Base-by-base conservation (phyloP, 169 alveolate species). In the Neospora caninum region DNA sequence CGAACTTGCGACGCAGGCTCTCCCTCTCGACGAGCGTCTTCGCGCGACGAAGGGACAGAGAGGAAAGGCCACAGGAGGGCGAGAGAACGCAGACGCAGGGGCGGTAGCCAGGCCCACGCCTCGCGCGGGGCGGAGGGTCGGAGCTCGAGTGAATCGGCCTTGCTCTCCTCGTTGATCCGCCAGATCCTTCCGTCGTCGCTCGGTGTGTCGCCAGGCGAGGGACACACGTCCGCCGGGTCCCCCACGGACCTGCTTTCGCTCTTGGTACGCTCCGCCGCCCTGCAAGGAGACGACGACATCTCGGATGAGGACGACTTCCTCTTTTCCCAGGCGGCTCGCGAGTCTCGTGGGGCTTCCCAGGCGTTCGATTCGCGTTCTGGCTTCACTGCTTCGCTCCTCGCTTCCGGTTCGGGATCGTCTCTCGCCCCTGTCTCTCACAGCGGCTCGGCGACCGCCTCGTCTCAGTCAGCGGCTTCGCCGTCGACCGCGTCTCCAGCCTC, bases 41-140 rank as follows among this genome's bases (percentile, higher is more conserved):
- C 91, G 27, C 29, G 39, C 27, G 82, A 31, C 67, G 91, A 54
- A 80, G 49, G 80, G 83, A 67, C 88, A 42, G 13, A 67, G 27
- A 67, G 41, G 91, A 31, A 42, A 54, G 7, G 58, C 38, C 39
- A 31, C 41, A 39, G n/a, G 43, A 36, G 39, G 64, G 34, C n/a
- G 20, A 25, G 73, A 7, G 73, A 64, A 29, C 25, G 73, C 4
- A 16, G 84, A 31, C 25, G 43, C 84, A 1, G 88, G 36, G 88
- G 31, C 31, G 88, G 36, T 6, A 10, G 45, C 2, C 6, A 1
- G 10, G 53, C 9, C 2, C 6, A 1, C 34, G 53, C 9, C 39
- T 7, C 45, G n/a, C 39, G 83, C 20, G 94, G 89, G n/a, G 80
- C 38, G 83, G 64, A 25, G 38, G 91, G n/a, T 49, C 80, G 80